Conservation (phyloP, 441 rosid genomes). For the Pelargonium citronellum region DNA sequence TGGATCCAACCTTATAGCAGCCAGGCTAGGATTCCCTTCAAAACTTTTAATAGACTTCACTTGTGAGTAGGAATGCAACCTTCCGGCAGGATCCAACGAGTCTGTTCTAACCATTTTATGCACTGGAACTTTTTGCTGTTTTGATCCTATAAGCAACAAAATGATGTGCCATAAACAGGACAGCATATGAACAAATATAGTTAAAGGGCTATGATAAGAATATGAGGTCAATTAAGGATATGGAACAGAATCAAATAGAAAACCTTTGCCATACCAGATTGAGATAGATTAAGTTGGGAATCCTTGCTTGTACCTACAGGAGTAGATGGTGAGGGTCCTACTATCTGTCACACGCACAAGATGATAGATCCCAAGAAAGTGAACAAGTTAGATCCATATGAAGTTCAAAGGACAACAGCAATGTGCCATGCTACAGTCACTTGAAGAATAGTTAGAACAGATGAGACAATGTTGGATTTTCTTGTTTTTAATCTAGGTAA, state of each 20-base stretch:
- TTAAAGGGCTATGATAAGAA: conserved; percentile 8
- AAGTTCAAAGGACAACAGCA: background rate
- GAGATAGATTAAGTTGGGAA: conserved; percentile 18
- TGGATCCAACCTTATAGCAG: conserved; percentile 55
- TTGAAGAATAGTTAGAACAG: background rate
- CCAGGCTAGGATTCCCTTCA: conserved; percentile 46
- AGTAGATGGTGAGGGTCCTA: conserved; percentile 48
- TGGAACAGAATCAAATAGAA: conserved; percentile 6
- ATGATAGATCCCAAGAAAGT: conserved; percentile 10
- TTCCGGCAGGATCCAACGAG: conserved; percentile 82
- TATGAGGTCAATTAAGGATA: conserved; percentile 10
- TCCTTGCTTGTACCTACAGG: conserved; percentile 35
- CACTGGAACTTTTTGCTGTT: conserved; percentile 67
- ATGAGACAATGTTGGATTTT: conserved; percentile 2
- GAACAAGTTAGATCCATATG: conserved; percentile 5
- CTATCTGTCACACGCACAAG: conserved; percentile 37
- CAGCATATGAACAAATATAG: conserved; percentile 16
- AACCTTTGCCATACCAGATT: conserved; percentile 38
- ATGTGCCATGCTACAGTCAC: background rate
- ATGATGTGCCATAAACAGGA: background rate
- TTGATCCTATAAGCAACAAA: conserved; percentile 43
- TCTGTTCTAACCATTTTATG: conserved; percentile 86
- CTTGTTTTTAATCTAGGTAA: background rate
- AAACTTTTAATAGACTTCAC: conserved; percentile 37
- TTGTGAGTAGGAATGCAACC: conserved; percentile 72